Conservation (phyloP, 2,329 filamentous ascomycete genomes). For the Raffaelea albimanens region DNA sequence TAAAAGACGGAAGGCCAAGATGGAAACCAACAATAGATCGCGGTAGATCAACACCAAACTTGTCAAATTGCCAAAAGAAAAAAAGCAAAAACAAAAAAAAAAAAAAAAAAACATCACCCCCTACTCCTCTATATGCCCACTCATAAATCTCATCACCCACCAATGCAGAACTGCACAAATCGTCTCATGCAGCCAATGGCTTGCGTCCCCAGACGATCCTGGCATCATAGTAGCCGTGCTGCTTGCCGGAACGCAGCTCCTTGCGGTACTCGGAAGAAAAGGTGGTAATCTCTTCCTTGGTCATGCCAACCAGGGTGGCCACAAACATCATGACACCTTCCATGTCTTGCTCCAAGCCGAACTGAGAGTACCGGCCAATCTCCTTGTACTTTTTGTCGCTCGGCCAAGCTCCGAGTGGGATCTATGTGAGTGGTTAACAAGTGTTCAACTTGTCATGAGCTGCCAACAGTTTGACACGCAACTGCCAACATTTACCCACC, state of each 20-base stretch:
- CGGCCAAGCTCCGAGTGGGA: conserved; percentile 23
- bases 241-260: conserved; percentile 11
- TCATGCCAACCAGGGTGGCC: conserved; percentile 13
- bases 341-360: conserved; percentile 9
- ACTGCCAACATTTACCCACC: no score
- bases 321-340: conserved; percentile 14
- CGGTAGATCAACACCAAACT: no score
- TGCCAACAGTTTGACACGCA: no score
- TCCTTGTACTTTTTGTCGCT: conserved; percentile 20
- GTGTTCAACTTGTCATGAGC: no score
- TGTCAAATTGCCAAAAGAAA: no score
- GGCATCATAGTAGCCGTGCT: conserved; percentile 10
- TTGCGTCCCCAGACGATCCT: conserved; percentile 12
- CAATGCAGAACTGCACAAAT: no score
- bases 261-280: conserved; percentile 12
- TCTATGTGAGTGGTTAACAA: neutral
- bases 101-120: neutral
- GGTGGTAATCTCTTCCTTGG: conserved; percentile 10
- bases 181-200: conserved; percentile 2
- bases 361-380: conserved; percentile 14
- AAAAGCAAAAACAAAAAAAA: no score
- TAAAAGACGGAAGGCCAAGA: no score
- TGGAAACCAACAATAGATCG: no score
- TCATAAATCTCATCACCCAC: no score
- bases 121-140: no score